Percentiles rank a stretch among this genome's conserved stretches.
phyloP scores from a whole-genome alignment of 2,329 filamentous ascomycete genomes.

The Talaromyces sp. region DNA sequence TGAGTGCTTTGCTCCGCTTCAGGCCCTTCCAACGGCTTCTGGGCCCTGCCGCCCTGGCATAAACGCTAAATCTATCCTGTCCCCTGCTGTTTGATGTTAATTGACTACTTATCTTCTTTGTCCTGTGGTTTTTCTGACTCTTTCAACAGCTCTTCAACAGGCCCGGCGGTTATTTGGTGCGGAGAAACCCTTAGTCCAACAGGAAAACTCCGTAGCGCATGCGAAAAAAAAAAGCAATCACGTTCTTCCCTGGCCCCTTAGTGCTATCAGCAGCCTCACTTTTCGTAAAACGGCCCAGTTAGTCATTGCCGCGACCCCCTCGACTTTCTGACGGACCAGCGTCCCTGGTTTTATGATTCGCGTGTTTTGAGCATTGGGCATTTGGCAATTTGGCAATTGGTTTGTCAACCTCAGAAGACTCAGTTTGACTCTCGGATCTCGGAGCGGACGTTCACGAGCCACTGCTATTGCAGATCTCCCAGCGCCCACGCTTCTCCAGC shows the following conservation, averaged over 20 bases:
- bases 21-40: not conserved
- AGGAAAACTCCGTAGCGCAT: not conserved
- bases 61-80: not conserved
- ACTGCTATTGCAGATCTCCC: not conserved
- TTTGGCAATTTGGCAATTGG: not conserved
- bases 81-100: conserved; percentile 1
- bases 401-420: not conserved
- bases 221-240: conserved; percentile 2
- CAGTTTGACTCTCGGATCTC: not conserved
- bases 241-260: conserved; percentile 11
- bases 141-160: not conserved
- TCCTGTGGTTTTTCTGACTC: conserved; percentile 2
- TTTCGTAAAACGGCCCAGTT: conserved; percentile 7
- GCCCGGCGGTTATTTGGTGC: not conserved
- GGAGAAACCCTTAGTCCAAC: conserved; percentile 5
- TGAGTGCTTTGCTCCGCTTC: conserved; percentile 4
- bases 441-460: not conserved
- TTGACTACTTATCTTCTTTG: conserved; percentile 15
- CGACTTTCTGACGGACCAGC: not conserved
- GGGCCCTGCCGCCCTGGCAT: not conserved
- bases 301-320: not conserved
- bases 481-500: not conserved
- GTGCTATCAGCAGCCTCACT: conserved; percentile 16
- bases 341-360: conserved; percentile 1
- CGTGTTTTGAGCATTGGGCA: not conserved